These are phyloP conservation scores for Gaeumannomyces sp. DNA, from an alignment of 2,329 filamentous ascomycete species.

Conservation along the genomic window DNA sequence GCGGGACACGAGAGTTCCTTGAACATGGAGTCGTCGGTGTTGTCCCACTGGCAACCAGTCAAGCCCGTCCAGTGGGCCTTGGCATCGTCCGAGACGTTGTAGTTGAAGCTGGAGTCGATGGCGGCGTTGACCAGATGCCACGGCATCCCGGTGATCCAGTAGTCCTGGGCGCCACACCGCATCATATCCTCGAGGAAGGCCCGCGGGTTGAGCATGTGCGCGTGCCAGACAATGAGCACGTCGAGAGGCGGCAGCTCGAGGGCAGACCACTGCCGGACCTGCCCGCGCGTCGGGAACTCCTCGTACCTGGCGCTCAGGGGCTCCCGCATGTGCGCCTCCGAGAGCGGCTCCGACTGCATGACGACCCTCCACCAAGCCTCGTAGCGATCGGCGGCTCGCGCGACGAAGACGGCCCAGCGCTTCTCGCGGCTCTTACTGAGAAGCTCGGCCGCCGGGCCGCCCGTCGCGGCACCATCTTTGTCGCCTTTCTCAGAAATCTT, in stretches of 20 bases:
- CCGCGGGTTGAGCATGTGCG: conserved; percentile 71
- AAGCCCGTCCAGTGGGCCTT: conserved; percentile 38
- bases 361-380: conserved; percentile 55
- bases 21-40: conserved; percentile 39
- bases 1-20: conserved; percentile 50
- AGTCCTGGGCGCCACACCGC: conserved; percentile 43
- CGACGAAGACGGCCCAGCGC: conserved; percentile 65
- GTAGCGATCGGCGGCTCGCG: conserved; percentile 63
- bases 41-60: conserved; percentile 54
- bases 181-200: conserved; percentile 70
- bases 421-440: conserved; percentile 60
- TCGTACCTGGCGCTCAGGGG: conserved; percentile 21
- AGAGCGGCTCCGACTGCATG: conserved; percentile 20
- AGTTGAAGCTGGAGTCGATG: conserved; percentile 56
- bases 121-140: conserved; percentile 53
- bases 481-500: background rate
- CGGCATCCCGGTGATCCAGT: conserved; percentile 60
- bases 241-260: conserved; percentile 27
- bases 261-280: conserved; percentile 3
- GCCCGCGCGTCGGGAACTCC: conserved; percentile 24
- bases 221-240: conserved; percentile 74
- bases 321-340: conserved; percentile 29
- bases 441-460: conserved; percentile 22
- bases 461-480: background rate
- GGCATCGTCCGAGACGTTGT: conserved; percentile 38